A percentile compares a stretch with the other conserved stretches of the same genome.
These are phyloP conservation scores for Rhodotorula sphaerocarpa DNA, from an alignment of 768 basidiomycete genomes.

Conservation along the genomic window DNA sequence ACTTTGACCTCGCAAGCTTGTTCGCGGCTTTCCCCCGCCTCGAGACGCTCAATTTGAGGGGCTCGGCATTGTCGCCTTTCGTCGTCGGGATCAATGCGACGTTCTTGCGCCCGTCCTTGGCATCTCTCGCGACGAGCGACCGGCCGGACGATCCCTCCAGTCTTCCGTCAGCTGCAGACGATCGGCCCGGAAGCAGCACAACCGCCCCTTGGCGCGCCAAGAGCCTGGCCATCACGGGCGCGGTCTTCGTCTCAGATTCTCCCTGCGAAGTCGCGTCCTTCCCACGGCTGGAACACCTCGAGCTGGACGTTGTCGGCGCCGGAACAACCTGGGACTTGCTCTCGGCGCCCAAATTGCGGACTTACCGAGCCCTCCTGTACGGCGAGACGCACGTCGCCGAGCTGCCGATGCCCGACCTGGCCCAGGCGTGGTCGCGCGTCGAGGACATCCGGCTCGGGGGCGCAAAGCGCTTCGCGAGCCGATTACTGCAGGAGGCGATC, in stretches of 20 bases:
- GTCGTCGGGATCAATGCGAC: constrained; percentile 15
- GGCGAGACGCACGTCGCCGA: constrained; percentile 1
- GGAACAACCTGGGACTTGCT: constrained; percentile 14
- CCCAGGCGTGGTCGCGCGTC: neutral
- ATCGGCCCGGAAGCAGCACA: too few relatives aligned
- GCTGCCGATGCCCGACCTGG: constrained; percentile 14
- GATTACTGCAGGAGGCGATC: constrained; percentile 12
- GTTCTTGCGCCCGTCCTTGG: neutral
- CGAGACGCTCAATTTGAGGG: constrained; percentile 4
- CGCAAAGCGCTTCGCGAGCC: constrained; percentile 1
- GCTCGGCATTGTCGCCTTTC: constrained; percentile 7
- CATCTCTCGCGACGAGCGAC: neutral
- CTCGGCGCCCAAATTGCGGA: neutral
- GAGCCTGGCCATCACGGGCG: constrained; percentile 10
- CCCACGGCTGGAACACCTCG: constrained; percentile 14
- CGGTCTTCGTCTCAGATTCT: constrained; percentile 16
- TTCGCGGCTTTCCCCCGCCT: constrained; percentile 5
- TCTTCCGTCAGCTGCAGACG: too few relatives aligned
- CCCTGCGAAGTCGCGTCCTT: constrained; percentile 3
- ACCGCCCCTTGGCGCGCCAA: too few relatives aligned
- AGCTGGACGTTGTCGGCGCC: constrained; percentile 17
- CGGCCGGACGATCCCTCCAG: neutral
- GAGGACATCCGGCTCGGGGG: constrained; percentile 16
- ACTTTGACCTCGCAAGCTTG: constrained; percentile 14
- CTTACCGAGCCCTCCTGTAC: constrained; percentile 10